These are phyloP conservation scores for Carallia pectinifolia DNA, from an alignment of 345 rosid species.

Conservation along the genomic window DNA sequence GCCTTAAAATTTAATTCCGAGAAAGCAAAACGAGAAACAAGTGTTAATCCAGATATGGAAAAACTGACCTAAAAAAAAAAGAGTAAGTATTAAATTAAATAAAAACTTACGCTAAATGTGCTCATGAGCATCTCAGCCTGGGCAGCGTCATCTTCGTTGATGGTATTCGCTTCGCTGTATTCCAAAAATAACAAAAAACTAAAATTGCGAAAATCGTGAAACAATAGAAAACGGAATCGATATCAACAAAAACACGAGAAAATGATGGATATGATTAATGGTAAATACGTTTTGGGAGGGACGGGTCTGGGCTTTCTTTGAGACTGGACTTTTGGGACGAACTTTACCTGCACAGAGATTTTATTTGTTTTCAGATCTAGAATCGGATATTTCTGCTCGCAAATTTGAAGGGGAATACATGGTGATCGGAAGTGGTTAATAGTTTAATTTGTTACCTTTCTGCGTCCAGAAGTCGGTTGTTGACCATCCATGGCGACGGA, in stretches of 20 bases:
- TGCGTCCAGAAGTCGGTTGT: neutral
- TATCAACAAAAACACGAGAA: neutral
- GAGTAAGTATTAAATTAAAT: no score
- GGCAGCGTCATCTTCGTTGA: conserved; percentile 36
- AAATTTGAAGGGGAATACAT: neutral
- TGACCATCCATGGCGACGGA: conserved; percentile 10
- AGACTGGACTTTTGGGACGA: conserved; percentile 42
- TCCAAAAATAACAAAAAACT: neutral
- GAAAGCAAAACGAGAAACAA: no score
- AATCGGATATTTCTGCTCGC: neutral
- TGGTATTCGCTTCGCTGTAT: neutral
- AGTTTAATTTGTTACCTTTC: conserved; percentile 6
- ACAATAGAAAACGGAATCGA: neutral
- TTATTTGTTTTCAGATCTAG: neutral
- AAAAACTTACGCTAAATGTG: conserved; percentile 36
- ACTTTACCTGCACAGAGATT: conserved; percentile 29
- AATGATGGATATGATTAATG: no score
- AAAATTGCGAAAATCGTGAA: neutral
- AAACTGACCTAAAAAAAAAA: neutral
- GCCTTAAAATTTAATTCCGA: neutral
- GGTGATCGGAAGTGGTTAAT: neutral
- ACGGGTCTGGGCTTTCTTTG: conserved; percentile 28
- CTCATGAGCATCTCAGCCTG: conserved; percentile 46
- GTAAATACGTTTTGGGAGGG: conserved; percentile 26
- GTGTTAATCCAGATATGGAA: neutral